Evolutionary conservation across 495 filamentous ascomycete genomes (phyloP), one percentile per base, ranked within the genome.

Genomic region (Penicillium paradoxum): DNA sequence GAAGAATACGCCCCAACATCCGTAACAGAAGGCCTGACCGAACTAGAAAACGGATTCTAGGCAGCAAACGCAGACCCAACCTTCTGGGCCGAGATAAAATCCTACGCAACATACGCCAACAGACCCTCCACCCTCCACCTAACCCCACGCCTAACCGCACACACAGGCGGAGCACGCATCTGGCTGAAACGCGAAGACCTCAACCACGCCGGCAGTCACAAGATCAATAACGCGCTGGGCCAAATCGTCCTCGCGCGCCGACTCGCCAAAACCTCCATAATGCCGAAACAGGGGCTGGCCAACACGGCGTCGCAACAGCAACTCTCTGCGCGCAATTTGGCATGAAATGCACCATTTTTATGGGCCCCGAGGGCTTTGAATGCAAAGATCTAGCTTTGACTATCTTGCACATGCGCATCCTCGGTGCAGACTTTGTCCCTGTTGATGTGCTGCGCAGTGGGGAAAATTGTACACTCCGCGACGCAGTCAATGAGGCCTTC

Each of bases 171-270:
- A 19, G 93, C 92, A 17, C 91, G 86, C 53, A 91, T 97, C 75
- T 97, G 90, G 88, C 70, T 97, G 43, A 97, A 97, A 72, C 80
- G 92, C 48, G 91, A 97, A 70, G 92, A 96, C 69, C 74, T 96
- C 21, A 96, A 96, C 66, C 86, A 90, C 63, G 83, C 80, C 2
- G 83, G 82, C 15, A 88, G 83, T 24, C 91, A 96, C 77, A 96
- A 96, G 77, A 96, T 96, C 73, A 96, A 97, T 74, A 96, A 96
- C 59, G 90, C 91, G 0, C 67, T 97, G 4, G 92, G 92, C 11
- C 92, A 97, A 64, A 82, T 92, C 32, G 79, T 97, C 0, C 73
- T 97, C 3, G 92, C 92, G 0, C 75, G 75, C 11, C 79, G 90
- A 30, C 70, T 97, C 36, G 91, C 91, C 3, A 97, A 97, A 75